Percentiles rank a stretch among this genome's conserved stretches.
These are phyloP conservation scores for Ustilago cynodontis DNA, from an alignment of 1,284 basidiomycete species.

Conservation along the genomic window DNA sequence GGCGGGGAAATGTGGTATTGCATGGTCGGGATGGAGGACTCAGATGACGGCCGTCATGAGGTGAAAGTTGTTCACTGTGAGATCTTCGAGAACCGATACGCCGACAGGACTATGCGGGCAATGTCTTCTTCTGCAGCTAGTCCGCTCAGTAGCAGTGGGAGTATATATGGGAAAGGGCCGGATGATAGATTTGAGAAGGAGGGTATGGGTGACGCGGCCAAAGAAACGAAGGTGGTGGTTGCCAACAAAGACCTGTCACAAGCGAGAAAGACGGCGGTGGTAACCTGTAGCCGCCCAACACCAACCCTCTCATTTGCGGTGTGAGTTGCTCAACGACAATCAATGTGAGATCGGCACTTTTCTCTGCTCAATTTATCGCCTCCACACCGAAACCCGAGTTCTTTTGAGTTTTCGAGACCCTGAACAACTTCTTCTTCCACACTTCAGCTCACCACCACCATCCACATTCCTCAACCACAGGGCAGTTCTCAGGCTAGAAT, in stretches of 20 bases:
- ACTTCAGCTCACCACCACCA: not conserved
- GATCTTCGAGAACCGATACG: not conserved
- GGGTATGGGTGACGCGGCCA: conserved; percentile 9
- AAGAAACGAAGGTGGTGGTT: not conserved
- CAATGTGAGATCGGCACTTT: not conserved
- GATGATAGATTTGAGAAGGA: not conserved
- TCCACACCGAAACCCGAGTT: conserved; percentile 28
- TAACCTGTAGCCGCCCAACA: not conserved
- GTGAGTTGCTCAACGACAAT: too few species aligned
- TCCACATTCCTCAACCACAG: too few species aligned
- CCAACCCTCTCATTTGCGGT: too few species aligned
- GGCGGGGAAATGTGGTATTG: conserved; percentile 17
- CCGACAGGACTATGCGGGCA: too few species aligned
- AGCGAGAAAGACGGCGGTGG: not conserved
- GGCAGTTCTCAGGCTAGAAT: conserved; percentile 6
- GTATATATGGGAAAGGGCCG: not conserved
- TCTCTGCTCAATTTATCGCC: not conserved
- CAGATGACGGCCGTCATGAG: not conserved
- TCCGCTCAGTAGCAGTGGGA: not conserved
- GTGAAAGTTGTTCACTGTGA: not conserved
- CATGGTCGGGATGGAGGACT: conserved; percentile 1
- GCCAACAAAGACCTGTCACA: not conserved
- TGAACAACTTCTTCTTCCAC: conserved; percentile 15
- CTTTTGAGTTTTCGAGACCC: conserved; percentile 13
- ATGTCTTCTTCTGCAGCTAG: too few species aligned